Evolutionary conservation across 2,329 filamentous ascomycete genomes (phyloP), one percentile per base, ranked within the genome.

Genomic region (Fusarium sublunatum): DNA sequence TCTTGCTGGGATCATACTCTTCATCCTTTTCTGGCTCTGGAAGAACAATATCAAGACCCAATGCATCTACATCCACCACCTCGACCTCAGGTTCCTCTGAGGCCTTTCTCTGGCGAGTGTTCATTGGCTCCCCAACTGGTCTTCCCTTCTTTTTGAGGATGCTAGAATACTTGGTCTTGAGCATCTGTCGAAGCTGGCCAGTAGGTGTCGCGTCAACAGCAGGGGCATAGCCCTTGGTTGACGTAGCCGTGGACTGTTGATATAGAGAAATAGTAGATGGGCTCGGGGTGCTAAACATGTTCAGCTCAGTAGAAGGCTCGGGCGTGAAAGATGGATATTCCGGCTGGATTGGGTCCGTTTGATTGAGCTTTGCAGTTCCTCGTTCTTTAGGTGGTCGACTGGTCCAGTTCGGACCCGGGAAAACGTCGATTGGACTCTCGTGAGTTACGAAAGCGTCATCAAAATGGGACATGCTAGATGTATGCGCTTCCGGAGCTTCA

Each of bases 21-120:
- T 39, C 52, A 36, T 69, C 67, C 4, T 64, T 55, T 22, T 69
- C 67, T 0, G 67, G 45, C 24, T 66, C 61, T 4, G 52, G 56
- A 4, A 57, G 34, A 1, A 25, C 34, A 10, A 63, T 15, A 8
- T 54, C 40, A 29, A 54, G 19, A 4, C 31, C 35, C 39, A 47
- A 43, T 9, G 40, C 44, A 7, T 39, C 35, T n/a, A 40, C 58
- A 3, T 54, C 55, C 4, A 51, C 50, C 1, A 7, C 34, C 0
- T 42, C 24, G 2, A 28, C 39, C 9, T 43, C 36, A 6, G 19
- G 10, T 1, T 39, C 43, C 24, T 39, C 13, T 3, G 32, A 38
- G 26, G 9, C 9, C 24, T 15, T 13, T 13, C 10, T 44, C 26
- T 48, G 7, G 6, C n/a, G 34, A 2, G 15, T 36, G 5, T 11